Percentiles rank a stretch among this genome's conserved stretches.
Conservation (phyloP, 257 asterid species). For the Leptodermis oblonga region DNA sequence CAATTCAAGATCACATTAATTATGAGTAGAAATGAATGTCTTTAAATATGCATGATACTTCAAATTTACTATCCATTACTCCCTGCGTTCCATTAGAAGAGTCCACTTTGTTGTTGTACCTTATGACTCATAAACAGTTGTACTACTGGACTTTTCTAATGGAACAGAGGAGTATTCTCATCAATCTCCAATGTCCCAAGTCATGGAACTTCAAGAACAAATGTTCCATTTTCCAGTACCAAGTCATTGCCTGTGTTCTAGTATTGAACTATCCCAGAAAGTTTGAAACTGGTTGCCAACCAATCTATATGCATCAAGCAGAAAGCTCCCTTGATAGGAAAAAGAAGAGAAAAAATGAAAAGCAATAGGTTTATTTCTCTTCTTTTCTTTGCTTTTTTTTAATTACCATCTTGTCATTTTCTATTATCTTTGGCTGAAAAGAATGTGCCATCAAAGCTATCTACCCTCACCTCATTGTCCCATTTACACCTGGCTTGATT, state of each 20-base stretch:
- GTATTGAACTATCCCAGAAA: conserved; percentile 27
- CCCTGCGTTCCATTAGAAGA: no score
- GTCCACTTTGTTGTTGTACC: no score
- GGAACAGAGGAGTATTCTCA: no score
- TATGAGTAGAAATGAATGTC: background rate
- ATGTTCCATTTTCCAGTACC: background rate
- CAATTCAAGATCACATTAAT: background rate
- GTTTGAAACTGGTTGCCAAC: conserved; percentile 54
- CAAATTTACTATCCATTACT: background rate
- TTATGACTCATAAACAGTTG: no score
- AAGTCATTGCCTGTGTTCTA: background rate
- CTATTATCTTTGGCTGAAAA: no score
- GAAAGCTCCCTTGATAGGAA: conserved; percentile 25
- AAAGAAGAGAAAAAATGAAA: background rate
- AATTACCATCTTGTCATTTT: no score
- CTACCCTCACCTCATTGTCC: no score
- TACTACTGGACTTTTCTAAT: no score
- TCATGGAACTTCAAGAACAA: no score
- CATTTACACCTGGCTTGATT: no score
- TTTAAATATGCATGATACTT: background rate
- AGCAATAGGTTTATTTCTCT: background rate
- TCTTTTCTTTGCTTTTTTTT: conserved; percentile 32
- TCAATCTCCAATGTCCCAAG: no score
- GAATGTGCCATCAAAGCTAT: no score
- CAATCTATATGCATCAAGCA: conserved; percentile 46